A percentile compares a stretch with the other conserved stretches of the same genome.
Evolutionary conservation across 176 grass and related monocot species (phyloP).

Genomic region (Zea luxurians): DNA sequence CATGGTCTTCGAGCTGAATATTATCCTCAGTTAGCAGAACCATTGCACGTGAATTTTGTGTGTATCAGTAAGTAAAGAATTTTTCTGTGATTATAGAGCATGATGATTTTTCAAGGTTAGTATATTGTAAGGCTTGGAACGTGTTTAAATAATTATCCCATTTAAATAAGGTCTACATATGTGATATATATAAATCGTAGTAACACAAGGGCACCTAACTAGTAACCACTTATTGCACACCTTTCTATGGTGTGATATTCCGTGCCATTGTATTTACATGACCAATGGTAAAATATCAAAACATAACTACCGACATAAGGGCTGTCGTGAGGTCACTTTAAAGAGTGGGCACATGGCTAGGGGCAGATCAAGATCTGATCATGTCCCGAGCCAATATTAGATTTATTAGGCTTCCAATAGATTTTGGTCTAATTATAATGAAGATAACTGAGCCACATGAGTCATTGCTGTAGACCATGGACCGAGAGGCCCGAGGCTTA

Average conservation of each 20-base stretch:
- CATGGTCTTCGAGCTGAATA: neutral
- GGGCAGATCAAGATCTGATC: too few species aligned
- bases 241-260: slow-evolving; percentile 1
- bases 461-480: too few species aligned
- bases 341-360: neutral
- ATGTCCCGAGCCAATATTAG: too few species aligned
- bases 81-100: slow-evolving; percentile 43
- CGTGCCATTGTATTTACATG: neutral
- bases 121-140: too few species aligned
- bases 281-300: neutral
- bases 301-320: neutral
- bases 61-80: slow-evolving; percentile 21
- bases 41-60: slow-evolving; percentile 10
- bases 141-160: too few species aligned
- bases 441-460: too few species aligned
- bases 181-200: too few species aligned
- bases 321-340: neutral
- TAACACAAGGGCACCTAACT: too few species aligned
- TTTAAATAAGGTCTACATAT: too few species aligned
- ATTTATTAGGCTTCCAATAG: too few species aligned
- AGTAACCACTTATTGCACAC: neutral
- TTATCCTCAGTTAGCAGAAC: slow-evolving; percentile 1
- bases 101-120: slow-evolving; percentile 25
- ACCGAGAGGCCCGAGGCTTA: too few species aligned
- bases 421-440: too few species aligned